Base-by-base conservation (phyloP, 495 filamentous ascomycete species). In the Pyrenula massariospora region DNA sequence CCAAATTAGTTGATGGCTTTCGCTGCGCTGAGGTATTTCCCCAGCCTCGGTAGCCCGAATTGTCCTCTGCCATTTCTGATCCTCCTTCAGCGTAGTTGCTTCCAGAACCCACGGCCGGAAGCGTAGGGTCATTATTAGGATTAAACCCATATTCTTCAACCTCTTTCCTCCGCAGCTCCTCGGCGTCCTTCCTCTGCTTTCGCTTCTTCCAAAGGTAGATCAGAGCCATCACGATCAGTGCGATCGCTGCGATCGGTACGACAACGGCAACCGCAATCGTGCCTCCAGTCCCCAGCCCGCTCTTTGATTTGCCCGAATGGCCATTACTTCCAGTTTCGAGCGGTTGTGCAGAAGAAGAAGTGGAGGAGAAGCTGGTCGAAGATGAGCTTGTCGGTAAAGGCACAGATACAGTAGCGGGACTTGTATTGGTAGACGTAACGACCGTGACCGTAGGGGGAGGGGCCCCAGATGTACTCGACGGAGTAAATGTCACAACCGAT, bases 101-200 rank as follows among this genome's bases (percentile, higher is more conserved):
- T 10, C 3, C 58, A 52, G 50, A 20, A 23, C 70, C 72, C n/a
- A 88, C 75, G 3, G 77, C 77, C 22, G 91, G 89, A 2, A 92
- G 71, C 2, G 86, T 86, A 1, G 93, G 91, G 64, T 95, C 91
- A 56, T 89, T 82, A 69, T 96, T 97, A 8, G 92, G 93, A 66
- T 96, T 97, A 74, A 90, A 96, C 21, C 84, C 85, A 66, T 96
- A 96, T 62, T 96, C 93, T 66, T 96, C 92, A 2, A 95, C 88
- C 65, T 97, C 94, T 69, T 96, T 95, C 55, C 91, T 80, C 54
- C 93, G 79, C 53, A 89, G 82, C 60, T 96, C 93, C 62, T 88
- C 88, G n/a, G 82, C 84, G 49, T 84, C 84, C 72, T 87, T 95
- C 47, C 84, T 82, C 60, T 85, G 82, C 69, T 91, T 95, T 54